A percentile compares a stretch with the other conserved stretches of the same genome.
Evolutionary conservation across 495 filamentous ascomycete species (phyloP).

Genomic region (Usnea hakonensis): DNA sequence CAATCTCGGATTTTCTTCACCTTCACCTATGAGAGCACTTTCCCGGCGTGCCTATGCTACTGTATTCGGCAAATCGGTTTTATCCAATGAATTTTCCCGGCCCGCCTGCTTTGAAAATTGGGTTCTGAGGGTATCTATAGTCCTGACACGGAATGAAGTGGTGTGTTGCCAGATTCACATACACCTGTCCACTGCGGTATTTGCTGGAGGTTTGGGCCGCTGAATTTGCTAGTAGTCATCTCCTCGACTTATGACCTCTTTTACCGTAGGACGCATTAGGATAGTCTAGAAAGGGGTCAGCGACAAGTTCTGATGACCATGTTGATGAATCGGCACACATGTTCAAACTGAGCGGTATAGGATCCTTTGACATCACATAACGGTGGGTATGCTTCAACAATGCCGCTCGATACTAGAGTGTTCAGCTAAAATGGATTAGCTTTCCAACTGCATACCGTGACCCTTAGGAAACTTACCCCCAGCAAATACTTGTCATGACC

Average conservation of each 20-base stretch:
- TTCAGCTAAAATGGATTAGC: slow-evolving; percentile 37
- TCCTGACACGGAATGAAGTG: neutral
- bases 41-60: neutral
- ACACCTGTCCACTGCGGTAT: neutral
- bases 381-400: slow-evolving; percentile 47
- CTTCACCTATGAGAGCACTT: neutral
- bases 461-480: slow-evolving; percentile 35
- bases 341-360: slow-evolving; percentile 55
- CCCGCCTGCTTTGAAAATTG: neutral
- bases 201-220: neutral
- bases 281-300: slow-evolving; percentile 33
- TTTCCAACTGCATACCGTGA: too few species aligned
- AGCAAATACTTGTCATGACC: slow-evolving; percentile 54
- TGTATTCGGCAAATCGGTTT: neutral
- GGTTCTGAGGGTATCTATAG: neutral
- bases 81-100: neutral
- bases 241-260: slow-evolving; percentile 45
- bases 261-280: slow-evolving; percentile 38
- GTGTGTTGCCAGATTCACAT: neutral
- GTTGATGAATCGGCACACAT: slow-evolving; percentile 35
- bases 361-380: slow-evolving; percentile 49
- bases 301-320: slow-evolving; percentile 8
- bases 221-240: slow-evolving; percentile 36
- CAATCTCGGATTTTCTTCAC: neutral
- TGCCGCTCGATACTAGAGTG: slow-evolving; percentile 43